Base-by-base conservation (phyloP, 108 stramenopile genomes). In the Cyclotella kingstonii region DNA sequence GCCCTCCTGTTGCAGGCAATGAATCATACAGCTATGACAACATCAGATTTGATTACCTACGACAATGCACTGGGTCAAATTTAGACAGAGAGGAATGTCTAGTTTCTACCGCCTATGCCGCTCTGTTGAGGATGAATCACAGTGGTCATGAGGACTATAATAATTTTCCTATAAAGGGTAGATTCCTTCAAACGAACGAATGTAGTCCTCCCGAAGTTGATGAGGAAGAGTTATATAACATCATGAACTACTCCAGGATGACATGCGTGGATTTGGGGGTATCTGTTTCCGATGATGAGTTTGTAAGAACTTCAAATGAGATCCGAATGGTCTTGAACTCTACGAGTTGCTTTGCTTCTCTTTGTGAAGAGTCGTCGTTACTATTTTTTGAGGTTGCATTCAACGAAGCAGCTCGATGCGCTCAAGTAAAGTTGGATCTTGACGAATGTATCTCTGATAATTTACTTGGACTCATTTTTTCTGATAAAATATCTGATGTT, bases 31-130 rank as follows among this genome's bases (percentile, higher is more conserved):
- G 50, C 21, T 38, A 47, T 5, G 49, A 14, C 25, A 63, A 33
- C 4, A 29, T 52, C n/a, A 19, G 30, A 14, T 39, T 58, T 4
- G 66, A 68, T 22, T 68, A 40, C 46, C 26, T 68, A 27, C 26
- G 36, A 14, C 28, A 47, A 27, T 68, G 66, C 29, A 34, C 66
- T 0, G 56, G 18, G n/a, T 56, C 54, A n/a, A 30, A 41, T n/a
- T 18, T 68, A 22, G 66, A 59, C 38, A 58, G 29, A 19, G 66
- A 68, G 10, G 28, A 56, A 5, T 68, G 66, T 29, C 36, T 68
- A 26, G 48, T 68, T 18, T 51, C 56, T 5, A 50, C 26, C 28
- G 58, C 66, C 15, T 15, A 58, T 7, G 38, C 30, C n/a, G 38
- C 56, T 8, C 40, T 68, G 21, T 51, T 50, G 48, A 47, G 18